Percentiles rank a stretch among this genome's conserved stretches.
Conservation (phyloP, 2,329 filamentous ascomycete genomes). For the Trichoderma guizhouense region DNA sequence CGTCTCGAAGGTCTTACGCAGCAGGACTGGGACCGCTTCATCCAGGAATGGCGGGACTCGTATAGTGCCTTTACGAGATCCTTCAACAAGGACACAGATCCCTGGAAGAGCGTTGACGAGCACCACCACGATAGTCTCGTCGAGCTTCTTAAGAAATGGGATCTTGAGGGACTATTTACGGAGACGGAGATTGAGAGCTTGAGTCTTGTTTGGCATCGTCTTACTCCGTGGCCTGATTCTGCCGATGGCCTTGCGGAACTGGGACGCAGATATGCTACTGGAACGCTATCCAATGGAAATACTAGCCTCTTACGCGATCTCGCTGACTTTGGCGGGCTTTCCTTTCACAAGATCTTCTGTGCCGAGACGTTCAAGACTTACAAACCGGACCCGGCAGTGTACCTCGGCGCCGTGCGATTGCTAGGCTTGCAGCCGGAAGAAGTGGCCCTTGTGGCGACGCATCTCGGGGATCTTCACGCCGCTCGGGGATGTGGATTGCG, state of each 20-base stretch:
- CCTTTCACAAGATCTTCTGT: slow-evolving; percentile 61
- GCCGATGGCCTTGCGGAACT: slow-evolving; percentile 54
- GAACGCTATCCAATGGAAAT: slow-evolving; percentile 75
- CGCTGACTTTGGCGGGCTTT: slow-evolving; percentile 52
- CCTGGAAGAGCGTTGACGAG: slow-evolving; percentile 69
- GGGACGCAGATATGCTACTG: slow-evolving; percentile 53
- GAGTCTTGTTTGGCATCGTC: slow-evolving; percentile 67
- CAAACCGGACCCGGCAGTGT: slow-evolving; percentile 67
- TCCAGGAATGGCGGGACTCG: slow-evolving; percentile 65
- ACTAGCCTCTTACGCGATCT: slow-evolving; percentile 63
- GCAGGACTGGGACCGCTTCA: slow-evolving; percentile 61
- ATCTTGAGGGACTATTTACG: slow-evolving; percentile 57
- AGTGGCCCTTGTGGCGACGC: slow-evolving; percentile 75
- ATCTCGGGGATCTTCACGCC: slow-evolving; percentile 64
- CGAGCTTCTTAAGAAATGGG: slow-evolving; percentile 53
- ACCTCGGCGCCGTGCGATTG: slow-evolving; percentile 61
- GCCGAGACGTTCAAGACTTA: slow-evolving; percentile 71
- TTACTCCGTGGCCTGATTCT: slow-evolving; percentile 67
- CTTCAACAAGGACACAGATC: slow-evolving; percentile 45
- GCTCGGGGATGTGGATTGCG: slow-evolving; percentile 62
- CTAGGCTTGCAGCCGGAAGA: slow-evolving; percentile 56
- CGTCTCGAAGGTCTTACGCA: slow-evolving; percentile 50
- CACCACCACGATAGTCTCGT: slow-evolving; percentile 64
- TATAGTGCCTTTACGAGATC: slow-evolving; percentile 60
- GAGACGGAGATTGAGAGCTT: slow-evolving; percentile 62